A percentile compares a stretch with the other conserved stretches of the same genome.
phyloP scores from a whole-genome alignment of 495 filamentous ascomycete species.

The Penicillium pancosmium region DNA sequence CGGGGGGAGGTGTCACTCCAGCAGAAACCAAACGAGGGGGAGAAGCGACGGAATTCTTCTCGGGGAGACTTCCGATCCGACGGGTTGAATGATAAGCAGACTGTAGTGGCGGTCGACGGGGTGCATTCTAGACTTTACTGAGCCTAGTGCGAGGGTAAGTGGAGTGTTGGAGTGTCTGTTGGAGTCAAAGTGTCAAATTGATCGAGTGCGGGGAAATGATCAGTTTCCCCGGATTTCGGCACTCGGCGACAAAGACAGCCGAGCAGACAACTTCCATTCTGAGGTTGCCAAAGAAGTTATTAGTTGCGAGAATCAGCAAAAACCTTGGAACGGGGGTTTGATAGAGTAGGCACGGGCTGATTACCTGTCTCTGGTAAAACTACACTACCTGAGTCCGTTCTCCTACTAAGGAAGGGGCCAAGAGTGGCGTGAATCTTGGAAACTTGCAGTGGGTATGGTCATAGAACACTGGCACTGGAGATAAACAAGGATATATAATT shows the following conservation, averaged over 20 bases:
- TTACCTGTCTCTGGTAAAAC: too few relatives aligned
- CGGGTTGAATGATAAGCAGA: slow-evolving; percentile 10
- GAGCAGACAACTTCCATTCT: not conserved
- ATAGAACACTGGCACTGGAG: too few relatives aligned
- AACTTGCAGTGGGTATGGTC: too few relatives aligned
- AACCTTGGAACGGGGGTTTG: too few relatives aligned
- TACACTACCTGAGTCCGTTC: too few relatives aligned
- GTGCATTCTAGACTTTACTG: not conserved
- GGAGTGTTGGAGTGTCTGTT: not conserved
- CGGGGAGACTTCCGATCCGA: slow-evolving; percentile 22
- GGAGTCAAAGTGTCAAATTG: not conserved
- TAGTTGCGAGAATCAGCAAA: too few relatives aligned
- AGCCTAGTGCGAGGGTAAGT: not conserved
- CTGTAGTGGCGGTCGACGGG: not conserved
- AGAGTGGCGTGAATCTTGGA: too few relatives aligned
- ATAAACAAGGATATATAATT: too few relatives aligned
- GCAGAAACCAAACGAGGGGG: not conserved
- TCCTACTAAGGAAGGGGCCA: too few relatives aligned
- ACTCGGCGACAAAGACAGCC: not conserved
- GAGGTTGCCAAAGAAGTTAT: too few relatives aligned
- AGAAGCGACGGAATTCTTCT: slow-evolving; percentile 22
- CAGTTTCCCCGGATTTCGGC: slow-evolving; percentile 8
- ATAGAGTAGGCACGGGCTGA: too few relatives aligned
- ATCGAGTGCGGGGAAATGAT: not conserved
- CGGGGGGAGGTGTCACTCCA: not conserved